These are phyloP conservation scores for Brassica juncea DNA, from an alignment of 345 rosid genomes.

Conservation along the genomic window DNA sequence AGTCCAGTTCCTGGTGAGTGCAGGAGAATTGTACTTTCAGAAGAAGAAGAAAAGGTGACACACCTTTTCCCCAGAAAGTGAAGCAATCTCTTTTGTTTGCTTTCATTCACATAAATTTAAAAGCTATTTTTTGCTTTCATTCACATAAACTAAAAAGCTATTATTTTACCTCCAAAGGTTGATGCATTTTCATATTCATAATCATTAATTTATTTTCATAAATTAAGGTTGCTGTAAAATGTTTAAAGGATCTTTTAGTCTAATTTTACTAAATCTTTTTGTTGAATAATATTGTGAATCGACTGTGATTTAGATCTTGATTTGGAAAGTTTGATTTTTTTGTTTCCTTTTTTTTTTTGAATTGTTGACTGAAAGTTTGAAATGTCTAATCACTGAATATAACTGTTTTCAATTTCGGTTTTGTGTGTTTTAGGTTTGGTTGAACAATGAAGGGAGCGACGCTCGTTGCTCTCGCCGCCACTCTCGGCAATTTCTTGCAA, in stretches of 20 bases:
- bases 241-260: neutral
- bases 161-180: neutral
- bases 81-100: conserved; percentile 26
- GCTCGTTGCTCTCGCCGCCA: conserved; percentile 85
- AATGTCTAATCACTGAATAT: neutral
- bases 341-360: neutral
- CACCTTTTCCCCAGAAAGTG: conserved; percentile 24
- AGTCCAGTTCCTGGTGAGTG: conserved; percentile 2
- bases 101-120: conserved; percentile 1
- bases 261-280: neutral
- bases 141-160: neutral
- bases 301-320: conserved; percentile 21
- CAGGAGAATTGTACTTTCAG: conserved; percentile 17
- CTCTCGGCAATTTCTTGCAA: conserved; percentile 93
- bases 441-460: conserved; percentile 77
- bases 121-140: neutral
- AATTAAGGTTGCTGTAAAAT: neutral
- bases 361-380: conserved; percentile 17
- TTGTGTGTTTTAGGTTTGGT: conserved; percentile 23
- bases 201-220: too few species aligned
- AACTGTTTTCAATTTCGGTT: neutral
- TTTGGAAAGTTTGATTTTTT: neutral
- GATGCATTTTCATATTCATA: neutral
- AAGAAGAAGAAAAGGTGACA: conserved; percentile 34
- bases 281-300: neutral